These are phyloP conservation scores for Boletales sp. DNA, from an alignment of 768 basidiomycete genomes.

Conservation along the genomic window DNA sequence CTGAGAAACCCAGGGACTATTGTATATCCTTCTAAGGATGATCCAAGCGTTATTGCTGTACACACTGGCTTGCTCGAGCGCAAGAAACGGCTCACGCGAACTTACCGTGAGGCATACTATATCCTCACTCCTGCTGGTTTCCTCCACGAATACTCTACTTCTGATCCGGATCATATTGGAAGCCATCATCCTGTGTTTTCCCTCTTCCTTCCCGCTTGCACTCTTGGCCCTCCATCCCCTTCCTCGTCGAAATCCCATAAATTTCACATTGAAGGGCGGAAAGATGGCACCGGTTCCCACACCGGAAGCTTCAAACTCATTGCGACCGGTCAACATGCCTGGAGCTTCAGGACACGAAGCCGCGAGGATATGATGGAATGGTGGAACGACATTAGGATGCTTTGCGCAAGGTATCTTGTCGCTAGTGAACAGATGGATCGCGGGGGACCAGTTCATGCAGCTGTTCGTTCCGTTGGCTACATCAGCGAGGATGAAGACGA, in stretches of 20 bases:
- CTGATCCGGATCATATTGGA: constrained; percentile 57
- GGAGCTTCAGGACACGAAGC: constrained; percentile 85
- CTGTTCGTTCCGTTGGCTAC: constrained; percentile 87
- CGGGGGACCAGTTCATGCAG: constrained; percentile 87
- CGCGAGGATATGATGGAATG: constrained; percentile 99
- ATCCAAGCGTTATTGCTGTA: constrained; percentile 78
- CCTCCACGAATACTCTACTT: constrained; percentile 84
- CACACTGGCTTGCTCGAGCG: constrained; percentile 90
- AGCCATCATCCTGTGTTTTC: constrained; percentile 69
- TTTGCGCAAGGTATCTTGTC: constrained; percentile 90
- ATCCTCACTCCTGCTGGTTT: constrained; percentile 95
- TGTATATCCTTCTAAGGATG: constrained; percentile 86
- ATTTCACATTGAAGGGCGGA: constrained; percentile 94
- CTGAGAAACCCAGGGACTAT: constrained; percentile 75
- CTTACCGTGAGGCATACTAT: constrained; percentile 83
- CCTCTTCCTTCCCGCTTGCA: constrained; percentile 92
- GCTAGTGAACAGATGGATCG: constrained; percentile 92
- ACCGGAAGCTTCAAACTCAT: constrained; percentile 49
- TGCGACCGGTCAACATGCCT: constrained; percentile 54
- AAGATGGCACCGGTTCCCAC: constrained; percentile 68
- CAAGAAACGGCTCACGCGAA: constrained; percentile 90
- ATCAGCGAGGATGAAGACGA: constrained; percentile 71
- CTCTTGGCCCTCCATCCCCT: constrained; percentile 85
- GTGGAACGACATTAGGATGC: constrained; percentile 97
- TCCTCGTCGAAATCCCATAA: constrained; percentile 75